Percentiles rank a stretch among this genome's conserved stretches.
Evolutionary conservation across 306 rosid species (phyloP).

Genomic region (Casuarina equisetifolia): DNA sequence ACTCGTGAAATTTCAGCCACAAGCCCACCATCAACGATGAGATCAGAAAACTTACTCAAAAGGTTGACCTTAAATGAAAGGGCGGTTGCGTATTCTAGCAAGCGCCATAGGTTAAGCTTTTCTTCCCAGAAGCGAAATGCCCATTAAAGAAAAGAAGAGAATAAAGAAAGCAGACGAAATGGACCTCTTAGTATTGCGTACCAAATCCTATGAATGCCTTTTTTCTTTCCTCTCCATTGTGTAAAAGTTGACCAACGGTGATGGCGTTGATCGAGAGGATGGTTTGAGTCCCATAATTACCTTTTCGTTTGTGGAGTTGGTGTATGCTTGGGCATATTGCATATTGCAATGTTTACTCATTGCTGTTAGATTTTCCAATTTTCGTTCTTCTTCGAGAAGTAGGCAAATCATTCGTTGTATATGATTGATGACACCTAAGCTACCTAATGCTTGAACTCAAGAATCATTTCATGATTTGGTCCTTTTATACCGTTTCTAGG

Average conservation of each 20-base stretch:
- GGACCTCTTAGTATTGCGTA: not conserved
- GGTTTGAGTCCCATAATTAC: not conserved
- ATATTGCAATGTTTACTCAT: not conserved
- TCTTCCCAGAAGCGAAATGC: too few relatives aligned
- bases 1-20: constrained; percentile 33
- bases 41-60: constrained; percentile 26
- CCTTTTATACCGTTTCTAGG: not conserved
- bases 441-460: not conserved
- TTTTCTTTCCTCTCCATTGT: not conserved
- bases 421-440: not conserved
- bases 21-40: constrained; percentile 21
- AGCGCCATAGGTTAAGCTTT: not conserved
- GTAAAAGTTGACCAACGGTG: not conserved
- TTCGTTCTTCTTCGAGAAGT: not conserved
- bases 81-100: not conserved
- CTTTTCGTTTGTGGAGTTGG: not conserved
- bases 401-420: not conserved
- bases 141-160: too few relatives aligned
- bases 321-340: not conserved
- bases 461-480: not conserved
- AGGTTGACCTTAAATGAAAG: constrained; percentile 4
- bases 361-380: too few relatives aligned
- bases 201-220: constrained; percentile 15
- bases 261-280: constrained; percentile 2
- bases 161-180: too few relatives aligned